phyloP scores from a whole-genome alignment of 2,329 filamentous ascomycete species.

The Neoscytalidium dimidiatum region DNA sequence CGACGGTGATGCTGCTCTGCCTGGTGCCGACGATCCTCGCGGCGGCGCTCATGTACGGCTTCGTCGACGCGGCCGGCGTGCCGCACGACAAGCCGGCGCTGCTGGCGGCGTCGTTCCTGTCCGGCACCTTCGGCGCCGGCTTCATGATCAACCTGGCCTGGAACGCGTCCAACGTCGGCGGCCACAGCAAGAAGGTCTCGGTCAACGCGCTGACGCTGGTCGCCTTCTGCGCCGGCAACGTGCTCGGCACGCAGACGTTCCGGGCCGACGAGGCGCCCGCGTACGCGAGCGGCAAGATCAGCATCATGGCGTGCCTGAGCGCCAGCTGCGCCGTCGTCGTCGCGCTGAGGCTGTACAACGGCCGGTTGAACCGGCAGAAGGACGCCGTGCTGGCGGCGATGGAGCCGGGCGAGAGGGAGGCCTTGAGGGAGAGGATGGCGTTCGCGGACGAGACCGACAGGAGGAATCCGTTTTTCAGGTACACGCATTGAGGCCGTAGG shows the following conservation, averaged over 20 bases:
- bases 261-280: conserved; percentile 44
- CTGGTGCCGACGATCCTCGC: conserved; percentile 52
- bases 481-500: conserved; percentile 29
- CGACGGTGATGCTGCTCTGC: conserved; percentile 43
- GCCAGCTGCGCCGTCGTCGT: conserved; percentile 32
- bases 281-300: conserved; percentile 44
- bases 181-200: conserved; percentile 54
- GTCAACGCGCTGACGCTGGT: conserved; percentile 50
- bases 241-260: conserved; percentile 49
- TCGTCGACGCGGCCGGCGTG: conserved; percentile 26
- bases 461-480: conserved; percentile 34
- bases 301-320: conserved; percentile 30
- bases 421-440: conserved; percentile 29
- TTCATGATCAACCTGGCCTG: conserved; percentile 45
- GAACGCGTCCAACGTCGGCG: conserved; percentile 50
- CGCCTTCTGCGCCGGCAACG: conserved; percentile 46
- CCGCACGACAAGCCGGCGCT: conserved; percentile 38
- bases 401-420: conserved; percentile 28
- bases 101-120: conserved; percentile 34
- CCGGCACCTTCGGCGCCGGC: conserved; percentile 37
- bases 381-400: conserved; percentile 28
- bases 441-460: conserved; percentile 34
- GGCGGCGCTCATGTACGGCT: conserved; percentile 44
- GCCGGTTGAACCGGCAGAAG: conserved; percentile 29
- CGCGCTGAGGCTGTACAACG: conserved; percentile 34